Percentiles rank a stretch among this genome's conserved stretches.
These are phyloP conservation scores for Cutaneotrichosporon sp. DNA, from an alignment of 1,284 basidiomycete genomes.

Conservation along the genomic window DNA sequence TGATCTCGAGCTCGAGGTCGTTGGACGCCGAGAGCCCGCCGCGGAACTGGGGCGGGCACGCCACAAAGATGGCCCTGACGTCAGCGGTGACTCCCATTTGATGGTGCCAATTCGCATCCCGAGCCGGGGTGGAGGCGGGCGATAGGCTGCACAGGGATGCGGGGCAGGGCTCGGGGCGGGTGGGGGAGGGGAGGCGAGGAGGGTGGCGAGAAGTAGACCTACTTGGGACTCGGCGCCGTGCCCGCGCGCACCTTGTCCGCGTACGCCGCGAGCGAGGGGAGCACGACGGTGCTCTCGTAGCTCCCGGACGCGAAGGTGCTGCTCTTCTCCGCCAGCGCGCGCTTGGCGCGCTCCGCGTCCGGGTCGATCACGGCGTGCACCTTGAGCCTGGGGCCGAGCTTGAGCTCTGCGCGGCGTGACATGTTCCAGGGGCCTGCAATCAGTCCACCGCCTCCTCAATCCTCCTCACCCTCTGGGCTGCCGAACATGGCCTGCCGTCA, in stretches of 20 bases:
- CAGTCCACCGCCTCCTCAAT: conserved; percentile 6
- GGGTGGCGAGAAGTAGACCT: conserved; percentile 24
- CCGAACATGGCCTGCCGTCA: conserved; percentile 48
- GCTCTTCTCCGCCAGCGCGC: conserved; percentile 81
- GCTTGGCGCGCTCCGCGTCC: conserved; percentile 71
- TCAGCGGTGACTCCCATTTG: background rate
- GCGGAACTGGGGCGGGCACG: conserved; percentile 88
- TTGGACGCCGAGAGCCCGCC: conserved; percentile 70
- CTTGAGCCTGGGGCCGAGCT: conserved; percentile 89
- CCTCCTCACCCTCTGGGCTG: conserved; percentile 45
- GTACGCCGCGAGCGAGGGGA: conserved; percentile 73
- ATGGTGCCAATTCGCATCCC: background rate
- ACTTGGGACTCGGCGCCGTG: conserved; percentile 55
- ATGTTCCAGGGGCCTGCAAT: conserved; percentile 47
- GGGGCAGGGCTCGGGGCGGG: background rate
- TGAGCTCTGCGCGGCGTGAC: conserved; percentile 51
- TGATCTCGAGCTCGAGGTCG: conserved; percentile 85
- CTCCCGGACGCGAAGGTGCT: conserved; percentile 81
- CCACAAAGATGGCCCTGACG: conserved; percentile 74
- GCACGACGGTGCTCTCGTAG: conserved; percentile 83
- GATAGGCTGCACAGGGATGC: too few relatives aligned
- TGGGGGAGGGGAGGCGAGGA: background rate
- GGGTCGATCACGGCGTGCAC: conserved; percentile 93
- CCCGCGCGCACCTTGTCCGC: conserved; percentile 57
- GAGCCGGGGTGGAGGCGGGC: background rate